Evolutionary conservation across 306 rosid species (phyloP), one percentile per base, ranked within the genome.

Genomic region (Castanea mollissima): DNA sequence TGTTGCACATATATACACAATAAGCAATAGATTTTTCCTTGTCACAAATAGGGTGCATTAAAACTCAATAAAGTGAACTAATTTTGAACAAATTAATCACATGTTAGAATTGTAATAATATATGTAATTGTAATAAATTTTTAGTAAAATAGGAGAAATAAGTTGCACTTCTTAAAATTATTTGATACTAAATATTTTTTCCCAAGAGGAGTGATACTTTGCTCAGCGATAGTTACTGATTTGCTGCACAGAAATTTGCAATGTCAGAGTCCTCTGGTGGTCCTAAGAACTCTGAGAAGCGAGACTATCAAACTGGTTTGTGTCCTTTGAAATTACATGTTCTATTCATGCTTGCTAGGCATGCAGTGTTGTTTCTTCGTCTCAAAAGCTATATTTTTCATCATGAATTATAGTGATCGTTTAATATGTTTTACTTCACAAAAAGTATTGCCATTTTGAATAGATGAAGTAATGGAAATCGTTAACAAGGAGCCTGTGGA

Each of bases 401-500:
- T 35, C 32, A 51, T 80, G 52, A 74, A 77, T 75, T 69, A 34
- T 27, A 35, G 10, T 62, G 19, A 7, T 27, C 68, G 5, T 71
- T 55, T 35, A 25, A 79, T 32, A n/a, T 51, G 57, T 75, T 51
- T 27, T 0, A n/a, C 56, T 27, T 69, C 54, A 34, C 69, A 38
- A 52, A 71, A 77, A 35, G 34, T 52, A 13, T 70, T 74, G 20
- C 20, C 52, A 31, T 68, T 55, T 75, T 79, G 18, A 84, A 80
- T 89, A 88, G 93, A 76, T 68, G 58, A 81, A 69, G 2, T 27
- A 19, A 21, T 23, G 52, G 65, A 82, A 76, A 71, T 4, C 20
- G 16, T 60, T 69, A 78, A 88, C 69, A 60, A 74, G 71, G 93
- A 83, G 80, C 58, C 14, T 12, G 44, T 23, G 41, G 86, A 78